Evolutionary conservation across 768 basidiomycete species (phyloP).

Genomic region (Russula griseocarnosa): DNA sequence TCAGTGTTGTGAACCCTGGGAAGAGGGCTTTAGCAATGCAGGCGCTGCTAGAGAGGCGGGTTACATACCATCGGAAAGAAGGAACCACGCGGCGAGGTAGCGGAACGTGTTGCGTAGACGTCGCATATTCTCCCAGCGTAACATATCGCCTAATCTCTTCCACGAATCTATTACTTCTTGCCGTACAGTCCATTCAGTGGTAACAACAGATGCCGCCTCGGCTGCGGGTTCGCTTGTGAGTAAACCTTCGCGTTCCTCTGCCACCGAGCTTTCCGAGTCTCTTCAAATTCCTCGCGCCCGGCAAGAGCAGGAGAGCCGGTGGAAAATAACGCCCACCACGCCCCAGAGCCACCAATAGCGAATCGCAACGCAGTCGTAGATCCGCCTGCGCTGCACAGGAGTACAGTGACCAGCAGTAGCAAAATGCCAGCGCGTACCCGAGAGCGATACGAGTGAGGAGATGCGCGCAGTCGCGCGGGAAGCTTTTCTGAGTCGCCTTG

Average conservation of each 20-base stretch:
- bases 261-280: conserved; percentile 13
- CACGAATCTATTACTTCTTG: conserved; percentile 66
- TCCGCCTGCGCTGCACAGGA: conserved; percentile 73
- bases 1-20: conserved; percentile 85
- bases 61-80: conserved; percentile 79
- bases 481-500: conserved; percentile 51
- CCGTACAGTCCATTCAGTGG: conserved; percentile 42
- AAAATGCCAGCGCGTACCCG: conserved; percentile 84
- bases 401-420: conserved; percentile 63
- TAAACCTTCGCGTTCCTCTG: conserved; percentile 24
- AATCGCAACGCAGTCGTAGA: conserved; percentile 76
- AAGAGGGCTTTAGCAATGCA: neutral
- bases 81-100: conserved; percentile 91
- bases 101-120: conserved; percentile 79
- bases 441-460: conserved; percentile 79
- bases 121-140: conserved; percentile 67
- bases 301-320: conserved; percentile 74
- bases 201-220: neutral
- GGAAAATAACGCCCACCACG: conserved; percentile 85
- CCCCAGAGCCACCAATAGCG: conserved; percentile 78
- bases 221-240: conserved; percentile 5
- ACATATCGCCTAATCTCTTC: conserved; percentile 70
- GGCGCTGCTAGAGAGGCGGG: too few relatives aligned
- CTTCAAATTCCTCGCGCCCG: conserved; percentile 37
- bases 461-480: conserved; percentile 77